Evolutionary conservation across 2,329 filamentous ascomycete species (phyloP).

Genomic region (Beauveria asiatica): DNA sequence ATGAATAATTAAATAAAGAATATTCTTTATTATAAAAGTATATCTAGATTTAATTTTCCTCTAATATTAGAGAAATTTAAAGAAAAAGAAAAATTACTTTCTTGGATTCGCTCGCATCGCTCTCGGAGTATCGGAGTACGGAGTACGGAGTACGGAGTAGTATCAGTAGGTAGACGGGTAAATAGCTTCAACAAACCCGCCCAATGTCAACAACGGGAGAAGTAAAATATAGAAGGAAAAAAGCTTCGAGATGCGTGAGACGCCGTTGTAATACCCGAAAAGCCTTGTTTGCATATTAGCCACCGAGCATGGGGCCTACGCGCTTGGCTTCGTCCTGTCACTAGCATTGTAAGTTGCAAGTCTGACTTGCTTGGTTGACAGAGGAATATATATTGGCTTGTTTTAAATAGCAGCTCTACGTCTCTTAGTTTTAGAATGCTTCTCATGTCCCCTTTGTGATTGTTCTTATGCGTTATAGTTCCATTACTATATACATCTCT

Average conservation of each 20-base stretch:
- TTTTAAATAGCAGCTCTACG: background rate
- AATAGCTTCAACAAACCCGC: no score
- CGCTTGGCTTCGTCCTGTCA: background rate
- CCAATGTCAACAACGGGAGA: background rate
- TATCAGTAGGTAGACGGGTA: background rate
- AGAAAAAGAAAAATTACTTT: no score
- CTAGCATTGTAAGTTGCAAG: background rate
- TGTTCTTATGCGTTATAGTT: background rate
- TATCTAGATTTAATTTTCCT: no score
- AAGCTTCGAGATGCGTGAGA: background rate
- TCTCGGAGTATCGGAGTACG: background rate
- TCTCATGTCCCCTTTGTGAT: background rate
- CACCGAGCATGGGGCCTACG: background rate
- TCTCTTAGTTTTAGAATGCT: background rate
- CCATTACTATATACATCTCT: background rate
- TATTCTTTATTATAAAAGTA: no score
- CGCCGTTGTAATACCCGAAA: background rate
- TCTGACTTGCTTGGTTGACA: background rate
- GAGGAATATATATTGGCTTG: background rate
- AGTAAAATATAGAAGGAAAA: background rate
- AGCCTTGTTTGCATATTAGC: background rate
- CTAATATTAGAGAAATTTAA: no score
- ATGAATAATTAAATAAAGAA: no score
- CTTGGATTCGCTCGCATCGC: background rate
- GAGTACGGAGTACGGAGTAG: slow-evolving; percentile 6